A percentile compares a stretch with the other conserved stretches of the same genome.
Evolutionary conservation across 305 asterid genomes (phyloP).

Genomic region (Nicotiana rustica): DNA sequence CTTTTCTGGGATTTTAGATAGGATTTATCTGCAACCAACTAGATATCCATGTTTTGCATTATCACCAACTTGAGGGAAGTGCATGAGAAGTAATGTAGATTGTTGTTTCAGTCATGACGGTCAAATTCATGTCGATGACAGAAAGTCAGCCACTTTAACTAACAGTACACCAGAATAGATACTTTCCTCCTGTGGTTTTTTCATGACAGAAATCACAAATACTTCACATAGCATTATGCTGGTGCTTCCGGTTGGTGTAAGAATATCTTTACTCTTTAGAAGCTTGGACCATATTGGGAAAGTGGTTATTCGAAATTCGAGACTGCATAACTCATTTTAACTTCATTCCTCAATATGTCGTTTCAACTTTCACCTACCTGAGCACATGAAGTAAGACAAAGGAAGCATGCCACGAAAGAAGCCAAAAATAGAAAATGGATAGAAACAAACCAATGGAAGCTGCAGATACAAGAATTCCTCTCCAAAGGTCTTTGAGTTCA

Average conservation of each 20-base stretch:
- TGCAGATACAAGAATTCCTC: slow-evolving; percentile 70
- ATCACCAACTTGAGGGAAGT: slow-evolving; percentile 5
- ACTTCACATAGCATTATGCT: not conserved
- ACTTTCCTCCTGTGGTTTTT: slow-evolving; percentile 20
- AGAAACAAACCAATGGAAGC: slow-evolving; percentile 67
- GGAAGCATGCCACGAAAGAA: slow-evolving; percentile 5
- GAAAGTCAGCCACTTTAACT: slow-evolving; percentile 12
- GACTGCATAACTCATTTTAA: not conserved
- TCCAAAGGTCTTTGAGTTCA: slow-evolving; percentile 91
- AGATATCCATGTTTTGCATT: not conserved
- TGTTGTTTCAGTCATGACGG: slow-evolving; percentile 12
- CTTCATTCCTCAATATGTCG: not conserved
- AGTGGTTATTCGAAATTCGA: not conserved
- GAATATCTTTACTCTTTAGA: not conserved
- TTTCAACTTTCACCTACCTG: not conserved
- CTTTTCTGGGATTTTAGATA: slow-evolving; percentile 5
- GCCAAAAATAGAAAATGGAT: slow-evolving; percentile 31
- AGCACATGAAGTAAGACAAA: not conserved
- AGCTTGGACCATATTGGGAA: not conserved
- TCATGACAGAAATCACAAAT: not conserved
- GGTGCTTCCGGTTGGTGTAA: not conserved
- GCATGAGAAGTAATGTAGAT: slow-evolving; percentile 6
- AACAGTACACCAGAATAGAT: not conserved
- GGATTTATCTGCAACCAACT: not conserved
- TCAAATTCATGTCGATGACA: not conserved